Evolutionary conservation across 1,139 yeast species (phyloP).

Genomic region (Sugiyamaella xylanicola): DNA sequence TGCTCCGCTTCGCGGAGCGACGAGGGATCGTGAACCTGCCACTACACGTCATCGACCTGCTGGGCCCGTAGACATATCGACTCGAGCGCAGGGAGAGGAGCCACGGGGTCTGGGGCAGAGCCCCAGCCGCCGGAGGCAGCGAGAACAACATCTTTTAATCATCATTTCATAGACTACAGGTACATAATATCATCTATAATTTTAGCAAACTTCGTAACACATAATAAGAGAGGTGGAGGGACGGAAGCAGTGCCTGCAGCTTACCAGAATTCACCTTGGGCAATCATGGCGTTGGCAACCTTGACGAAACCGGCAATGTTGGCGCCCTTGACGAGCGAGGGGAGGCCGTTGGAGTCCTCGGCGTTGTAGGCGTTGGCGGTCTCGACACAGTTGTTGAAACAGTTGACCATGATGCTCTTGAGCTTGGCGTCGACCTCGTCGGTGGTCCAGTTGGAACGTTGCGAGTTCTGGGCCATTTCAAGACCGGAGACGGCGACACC

Average conservation of each 20-base stretch:
- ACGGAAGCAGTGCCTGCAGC: slow-evolving; percentile 3
- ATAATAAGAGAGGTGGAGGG: slow-evolving; percentile 7
- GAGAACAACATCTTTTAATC: background rate
- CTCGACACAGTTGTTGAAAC: slow-evolving; percentile 89
- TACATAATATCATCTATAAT: slow-evolving; percentile 16
- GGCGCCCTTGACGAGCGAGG: slow-evolving; percentile 97
- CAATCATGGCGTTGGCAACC: slow-evolving; percentile 98
- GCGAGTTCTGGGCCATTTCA: slow-evolving; percentile 99
- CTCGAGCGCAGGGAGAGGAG: background rate
- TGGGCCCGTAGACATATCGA: background rate
- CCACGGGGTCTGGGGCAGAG: background rate
- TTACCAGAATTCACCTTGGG: slow-evolving; percentile 81
- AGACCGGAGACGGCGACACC: slow-evolving; percentile 99
- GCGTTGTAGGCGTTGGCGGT: slow-evolving; percentile 82
- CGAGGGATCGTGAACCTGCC: too few relatives aligned
- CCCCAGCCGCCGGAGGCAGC: slow-evolving; percentile 3
- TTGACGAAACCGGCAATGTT: slow-evolving; percentile 98
- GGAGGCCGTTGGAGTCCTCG: slow-evolving; percentile 76
- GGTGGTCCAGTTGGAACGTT: slow-evolving; percentile 82
- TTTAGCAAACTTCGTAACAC: slow-evolving; percentile 8
- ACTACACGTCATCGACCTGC: too few relatives aligned
- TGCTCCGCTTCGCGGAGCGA: background rate
- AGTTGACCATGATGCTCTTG: slow-evolving; percentile 87
- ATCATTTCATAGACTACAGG: slow-evolving; percentile 6
- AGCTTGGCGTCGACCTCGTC: slow-evolving; percentile 88